Evolutionary conservation across 2,329 filamentous ascomycete species (phyloP).

Genomic region (Fusarium sp.): DNA sequence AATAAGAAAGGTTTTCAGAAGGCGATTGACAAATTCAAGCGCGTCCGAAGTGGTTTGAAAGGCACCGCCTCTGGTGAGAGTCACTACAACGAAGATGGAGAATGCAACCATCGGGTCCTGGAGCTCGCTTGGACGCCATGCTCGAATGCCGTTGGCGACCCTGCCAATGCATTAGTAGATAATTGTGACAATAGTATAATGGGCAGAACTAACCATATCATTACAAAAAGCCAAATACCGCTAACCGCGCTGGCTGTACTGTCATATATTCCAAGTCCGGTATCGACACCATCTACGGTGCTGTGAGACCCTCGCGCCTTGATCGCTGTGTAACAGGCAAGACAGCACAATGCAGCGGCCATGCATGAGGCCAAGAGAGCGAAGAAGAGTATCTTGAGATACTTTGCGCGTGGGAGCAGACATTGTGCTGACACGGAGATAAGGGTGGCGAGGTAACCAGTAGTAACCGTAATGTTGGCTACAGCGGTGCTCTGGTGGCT

Average conservation of each 20-base stretch:
- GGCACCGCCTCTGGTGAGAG: constrained; percentile 18
- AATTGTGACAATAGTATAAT: background rate
- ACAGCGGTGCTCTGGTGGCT: background rate
- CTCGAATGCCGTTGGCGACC: constrained; percentile 19
- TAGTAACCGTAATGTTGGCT: background rate
- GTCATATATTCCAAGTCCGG: constrained; percentile 9
- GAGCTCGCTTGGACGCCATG: constrained; percentile 17
- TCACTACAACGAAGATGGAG: constrained; percentile 23
- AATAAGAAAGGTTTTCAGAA: constrained; percentile 24
- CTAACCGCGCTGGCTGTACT: constrained; percentile 16
- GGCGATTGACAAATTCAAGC: constrained; percentile 1
- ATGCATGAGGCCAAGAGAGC: constrained; percentile 15
- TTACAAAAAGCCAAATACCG: constrained; percentile 23
- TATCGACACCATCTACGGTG: background rate
- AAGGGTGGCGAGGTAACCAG: too few species aligned
- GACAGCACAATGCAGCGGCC: constrained; percentile 13
- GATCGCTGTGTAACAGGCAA: constrained; percentile 18
- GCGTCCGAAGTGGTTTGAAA: constrained; percentile 9
- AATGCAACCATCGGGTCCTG: constrained; percentile 22
- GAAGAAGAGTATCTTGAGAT: constrained; percentile 25
- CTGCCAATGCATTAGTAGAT: background rate
- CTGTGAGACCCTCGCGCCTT: constrained; percentile 9
- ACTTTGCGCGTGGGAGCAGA: constrained; percentile 16
- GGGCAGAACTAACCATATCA: constrained; percentile 19
- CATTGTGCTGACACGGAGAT: too few species aligned